Conservation (phyloP, 1,139 yeast species). For the Scheffersomyces titani region DNA sequence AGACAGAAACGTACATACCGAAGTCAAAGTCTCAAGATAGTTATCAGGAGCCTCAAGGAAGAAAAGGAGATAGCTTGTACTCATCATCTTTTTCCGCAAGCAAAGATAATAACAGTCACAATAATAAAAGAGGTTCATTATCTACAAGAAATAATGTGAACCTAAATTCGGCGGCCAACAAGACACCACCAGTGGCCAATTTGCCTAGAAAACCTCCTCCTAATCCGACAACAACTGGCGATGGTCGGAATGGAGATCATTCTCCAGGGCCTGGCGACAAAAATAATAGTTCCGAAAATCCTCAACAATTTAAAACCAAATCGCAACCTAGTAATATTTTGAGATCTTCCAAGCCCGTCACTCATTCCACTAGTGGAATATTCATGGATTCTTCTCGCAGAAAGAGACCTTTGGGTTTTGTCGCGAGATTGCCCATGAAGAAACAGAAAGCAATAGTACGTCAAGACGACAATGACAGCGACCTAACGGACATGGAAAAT, state of each 20-base stretch:
- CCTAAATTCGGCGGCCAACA: not conserved
- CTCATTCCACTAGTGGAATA: constrained; percentile 3
- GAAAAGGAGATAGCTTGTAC: not conserved
- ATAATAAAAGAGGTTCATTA: not conserved
- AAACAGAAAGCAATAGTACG: not conserved
- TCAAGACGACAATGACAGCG: constrained; percentile 19
- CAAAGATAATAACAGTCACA: not conserved
- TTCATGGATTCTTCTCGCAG: constrained; percentile 2
- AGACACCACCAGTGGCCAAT: not conserved
- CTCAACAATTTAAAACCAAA: not conserved
- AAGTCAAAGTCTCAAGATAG: not conserved
- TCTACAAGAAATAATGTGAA: not conserved
- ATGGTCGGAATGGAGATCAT: not conserved
- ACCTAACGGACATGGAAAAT: constrained; percentile 23
- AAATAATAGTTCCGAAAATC: not conserved
- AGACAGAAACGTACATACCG: constrained; percentile 1
- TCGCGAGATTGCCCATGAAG: not conserved
- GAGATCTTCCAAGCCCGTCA: not conserved
- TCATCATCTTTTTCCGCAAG: not conserved
- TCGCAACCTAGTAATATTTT: not conserved
- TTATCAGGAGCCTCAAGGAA: not conserved
- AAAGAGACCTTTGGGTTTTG: not conserved
- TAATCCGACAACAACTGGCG: not conserved
- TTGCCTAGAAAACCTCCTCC: not conserved
- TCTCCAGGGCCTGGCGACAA: not conserved